Conservation (phyloP, 495 filamentous ascomycete species). For the Cenococcum geophilum region DNA sequence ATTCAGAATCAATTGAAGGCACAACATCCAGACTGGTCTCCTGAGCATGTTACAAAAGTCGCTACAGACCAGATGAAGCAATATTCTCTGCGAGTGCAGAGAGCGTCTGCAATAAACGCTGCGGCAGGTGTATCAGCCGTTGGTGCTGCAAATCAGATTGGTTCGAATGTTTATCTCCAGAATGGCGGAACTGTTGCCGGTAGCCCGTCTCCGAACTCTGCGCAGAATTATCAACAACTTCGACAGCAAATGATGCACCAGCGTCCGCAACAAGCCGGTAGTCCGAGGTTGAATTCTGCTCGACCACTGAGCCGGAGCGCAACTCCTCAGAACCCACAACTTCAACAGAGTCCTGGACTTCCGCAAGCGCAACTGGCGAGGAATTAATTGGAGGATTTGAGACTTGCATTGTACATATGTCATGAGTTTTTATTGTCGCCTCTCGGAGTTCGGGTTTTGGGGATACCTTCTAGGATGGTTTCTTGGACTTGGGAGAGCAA, state of each 20-base stretch:
- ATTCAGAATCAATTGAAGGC: constrained; percentile 31
- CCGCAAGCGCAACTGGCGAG: background rate
- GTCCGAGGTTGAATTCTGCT: background rate
- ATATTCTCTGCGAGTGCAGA: constrained; percentile 17
- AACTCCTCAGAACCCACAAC: background rate
- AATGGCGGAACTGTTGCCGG: constrained; percentile 20
- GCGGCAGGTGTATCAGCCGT: constrained; percentile 33
- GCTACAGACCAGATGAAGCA: constrained; percentile 31
- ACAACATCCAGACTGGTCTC: constrained; percentile 33
- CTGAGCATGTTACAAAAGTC: constrained; percentile 29
- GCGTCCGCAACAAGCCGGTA: background rate
- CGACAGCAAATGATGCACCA: constrained; percentile 19
- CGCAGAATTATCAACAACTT: constrained; percentile 25
- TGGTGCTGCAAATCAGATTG: constrained; percentile 15
- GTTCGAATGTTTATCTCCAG: constrained; percentile 20
- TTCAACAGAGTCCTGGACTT: background rate
- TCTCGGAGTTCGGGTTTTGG: background rate
- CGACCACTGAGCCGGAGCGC: background rate
- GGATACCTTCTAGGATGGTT: no score
- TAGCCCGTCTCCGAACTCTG: constrained; percentile 20
- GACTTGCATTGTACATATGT: background rate
- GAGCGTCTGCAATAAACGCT: constrained; percentile 37
- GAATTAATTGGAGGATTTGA: background rate
- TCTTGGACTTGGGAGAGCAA: no score
- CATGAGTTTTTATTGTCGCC: background rate